Base-by-base conservation (phyloP, 2,329 filamentous ascomycete species). In the Fusarium irregulare region DNA sequence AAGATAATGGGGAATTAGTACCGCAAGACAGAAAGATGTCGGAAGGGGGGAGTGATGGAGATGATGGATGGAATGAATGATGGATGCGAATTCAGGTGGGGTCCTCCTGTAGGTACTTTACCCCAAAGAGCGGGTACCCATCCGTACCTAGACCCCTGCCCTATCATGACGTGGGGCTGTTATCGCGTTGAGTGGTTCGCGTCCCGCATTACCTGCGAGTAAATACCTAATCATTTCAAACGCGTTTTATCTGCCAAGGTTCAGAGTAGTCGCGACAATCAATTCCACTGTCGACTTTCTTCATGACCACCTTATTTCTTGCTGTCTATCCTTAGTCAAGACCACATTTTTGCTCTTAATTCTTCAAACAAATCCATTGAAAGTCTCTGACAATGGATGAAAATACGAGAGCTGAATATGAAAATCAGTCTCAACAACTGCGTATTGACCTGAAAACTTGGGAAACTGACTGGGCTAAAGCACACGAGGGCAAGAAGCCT, bases 391-490 rank as follows among this genome's bases (percentile, higher is more conserved):
- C 27, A 11, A 88, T 89, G 86, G 84, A 88, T 66, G 80, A 83
- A 25, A 73, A 72, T 14, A 78, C 81, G 20, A 84, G 77, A 75
- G 75, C 78, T 16, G 74, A 78, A 57, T 87, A 86, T 62, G 86
- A 89, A 75, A 76, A 74, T 12, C 82, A 85, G 73, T 85, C 84
- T 14, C 83, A 84, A 68, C 76, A 83, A 51, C 81, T 94, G n/a
- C 87, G 91, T n/a, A 80, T 83, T 40, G 89, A 92, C 67, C 81
- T 95, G 49, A 95, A 95, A 80, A 79, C 80, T 70, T 96, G 92
- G 89, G 93, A 96, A 77, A 88, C 83, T 68, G 82, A 86, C 9
- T 95, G 92, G 83, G 86, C 87, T 8, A 81, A 82, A 25, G 78
- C 83, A 18, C 86, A 94, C 75, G 82, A 81, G 32, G 92, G 92